Percentiles rank a stretch among this genome's conserved stretches.
These are phyloP conservation scores for Yamadazyma akitaensis DNA, from an alignment of 805 yeast species.

Conservation along the genomic window DNA sequence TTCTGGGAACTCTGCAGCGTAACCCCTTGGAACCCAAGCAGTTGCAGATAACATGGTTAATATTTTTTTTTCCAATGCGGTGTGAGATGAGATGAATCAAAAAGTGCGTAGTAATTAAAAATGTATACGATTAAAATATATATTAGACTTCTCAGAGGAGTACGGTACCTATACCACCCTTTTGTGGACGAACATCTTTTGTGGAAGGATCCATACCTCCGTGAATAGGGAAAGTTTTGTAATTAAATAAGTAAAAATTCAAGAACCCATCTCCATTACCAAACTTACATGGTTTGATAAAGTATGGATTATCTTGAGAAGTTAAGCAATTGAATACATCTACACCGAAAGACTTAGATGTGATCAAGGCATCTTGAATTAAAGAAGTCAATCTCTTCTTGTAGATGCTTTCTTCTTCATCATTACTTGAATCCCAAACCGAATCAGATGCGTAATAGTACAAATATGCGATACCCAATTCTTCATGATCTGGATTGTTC, in stretches of 20 bases:
- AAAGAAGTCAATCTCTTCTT: conserved; percentile 58
- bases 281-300: conserved; percentile 79
- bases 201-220: conserved; percentile 71
- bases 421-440: conserved; percentile 29
- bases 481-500: conserved; percentile 56
- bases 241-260: conserved; percentile 90
- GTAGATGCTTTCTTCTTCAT: conserved; percentile 38
- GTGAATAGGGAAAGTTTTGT: conserved; percentile 70
- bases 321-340: conserved; percentile 95
- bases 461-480: conserved; percentile 81
- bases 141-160: conserved; percentile 42
- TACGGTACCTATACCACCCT: conserved; percentile 87
- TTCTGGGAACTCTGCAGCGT: conserved; percentile 88
- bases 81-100: conserved; percentile 10
- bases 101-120: background rate
- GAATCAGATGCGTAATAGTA: conserved; percentile 84
- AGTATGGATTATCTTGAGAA: conserved; percentile 82
- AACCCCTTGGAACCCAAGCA: conserved; percentile 95
- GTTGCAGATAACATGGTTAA: conserved; percentile 79
- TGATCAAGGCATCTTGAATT: conserved; percentile 70
- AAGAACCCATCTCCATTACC: conserved; percentile 92
- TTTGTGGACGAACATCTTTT: conserved; percentile 49
- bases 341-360: conserved; percentile 63
- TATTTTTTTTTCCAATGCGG: conserved; percentile 7
- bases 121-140: background rate